Conservation (phyloP, 371 early-diverging fungal species). For the Polyrhizophydium stewartii region DNA sequence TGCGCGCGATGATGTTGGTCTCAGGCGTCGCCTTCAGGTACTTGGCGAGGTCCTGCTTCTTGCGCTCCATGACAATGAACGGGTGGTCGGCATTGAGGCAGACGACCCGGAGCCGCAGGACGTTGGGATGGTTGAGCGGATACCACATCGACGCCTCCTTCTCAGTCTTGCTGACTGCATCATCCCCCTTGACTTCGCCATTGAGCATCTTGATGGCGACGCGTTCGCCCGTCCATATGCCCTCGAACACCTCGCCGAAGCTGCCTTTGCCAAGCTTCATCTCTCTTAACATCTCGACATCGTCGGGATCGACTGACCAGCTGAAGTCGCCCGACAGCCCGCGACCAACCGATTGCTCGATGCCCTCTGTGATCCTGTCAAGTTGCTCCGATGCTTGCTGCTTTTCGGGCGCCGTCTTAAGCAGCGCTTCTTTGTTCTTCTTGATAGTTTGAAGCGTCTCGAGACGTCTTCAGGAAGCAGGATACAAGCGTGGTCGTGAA, state of each 20-base stretch:
- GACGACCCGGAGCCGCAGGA: not conserved
- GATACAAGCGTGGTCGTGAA: too few species aligned
- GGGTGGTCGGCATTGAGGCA: not conserved
- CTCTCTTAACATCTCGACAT: too few species aligned
- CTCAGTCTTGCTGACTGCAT: not conserved
- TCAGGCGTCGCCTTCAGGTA: not conserved
- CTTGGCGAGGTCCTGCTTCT: not conserved
- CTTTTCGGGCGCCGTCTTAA: too few species aligned
- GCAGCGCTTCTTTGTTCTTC: too few species aligned
- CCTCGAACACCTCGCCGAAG: too few species aligned
- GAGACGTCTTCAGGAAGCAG: too few species aligned
- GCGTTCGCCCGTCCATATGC: too few species aligned
- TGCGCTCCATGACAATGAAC: not conserved
- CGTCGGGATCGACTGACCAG: not conserved
- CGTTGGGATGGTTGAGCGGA: not conserved
- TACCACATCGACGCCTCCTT: not conserved
- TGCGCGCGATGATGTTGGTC: not conserved
- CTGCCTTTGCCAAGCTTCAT: too few species aligned
- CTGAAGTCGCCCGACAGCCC: not conserved
- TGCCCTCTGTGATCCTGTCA: too few species aligned
- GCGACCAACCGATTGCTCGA: not conserved
- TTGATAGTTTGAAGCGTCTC: too few species aligned
- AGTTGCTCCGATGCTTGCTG: too few species aligned
- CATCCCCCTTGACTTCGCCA: not conserved
- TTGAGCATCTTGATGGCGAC: too few species aligned